A percentile compares a stretch with the other conserved stretches of the same genome.
Evolutionary conservation across 495 filamentous ascomycete species (phyloP).

Genomic region (Symbiotaphrina buchneri): DNA sequence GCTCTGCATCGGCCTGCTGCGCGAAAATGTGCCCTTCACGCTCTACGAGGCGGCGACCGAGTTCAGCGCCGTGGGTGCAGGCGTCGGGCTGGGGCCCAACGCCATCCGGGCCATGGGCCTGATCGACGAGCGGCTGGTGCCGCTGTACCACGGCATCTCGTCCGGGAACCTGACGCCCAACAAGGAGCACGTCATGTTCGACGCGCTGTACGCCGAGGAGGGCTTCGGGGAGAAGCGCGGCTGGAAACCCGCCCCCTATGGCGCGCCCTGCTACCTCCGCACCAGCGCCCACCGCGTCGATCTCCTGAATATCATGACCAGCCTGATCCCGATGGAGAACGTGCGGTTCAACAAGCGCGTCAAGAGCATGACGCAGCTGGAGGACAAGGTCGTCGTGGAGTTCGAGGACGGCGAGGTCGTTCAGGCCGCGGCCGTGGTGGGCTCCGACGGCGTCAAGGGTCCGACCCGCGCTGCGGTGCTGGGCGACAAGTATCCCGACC

Average conservation of each 20-base stretch:
- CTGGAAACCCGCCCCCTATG: too few species aligned
- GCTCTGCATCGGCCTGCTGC: conserved; percentile 29
- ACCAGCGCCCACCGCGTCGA: conserved; percentile 17
- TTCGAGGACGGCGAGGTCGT: conserved; percentile 16
- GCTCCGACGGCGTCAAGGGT: conserved; percentile 17
- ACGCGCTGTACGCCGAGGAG: too few species aligned
- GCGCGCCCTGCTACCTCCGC: too few species aligned
- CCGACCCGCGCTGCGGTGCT: conserved; percentile 7
- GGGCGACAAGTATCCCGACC: conserved; percentile 6
- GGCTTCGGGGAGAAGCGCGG: too few species aligned
- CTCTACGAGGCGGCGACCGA: conserved; percentile 30
- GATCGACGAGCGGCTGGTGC: conserved; percentile 16
- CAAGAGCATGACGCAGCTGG: conserved; percentile 7
- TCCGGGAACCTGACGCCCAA: not conserved
- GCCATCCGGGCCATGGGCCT: conserved; percentile 30
- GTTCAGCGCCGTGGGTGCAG: conserved; percentile 34
- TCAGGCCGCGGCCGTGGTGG: conserved; percentile 16
- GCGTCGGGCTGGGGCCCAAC: conserved; percentile 36
- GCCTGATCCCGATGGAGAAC: conserved; percentile 18
- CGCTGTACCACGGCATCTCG: not conserved
- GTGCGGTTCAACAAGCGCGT: conserved; percentile 13
- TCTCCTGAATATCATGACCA: conserved; percentile 23
- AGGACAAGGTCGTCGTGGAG: conserved; percentile 7
- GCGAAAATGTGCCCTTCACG: conserved; percentile 21
- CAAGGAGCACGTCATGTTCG: not conserved